These are phyloP conservation scores for Cylindrotheca closterium DNA, from an alignment of 108 stramenopile genomes.

Conservation along the genomic window DNA sequence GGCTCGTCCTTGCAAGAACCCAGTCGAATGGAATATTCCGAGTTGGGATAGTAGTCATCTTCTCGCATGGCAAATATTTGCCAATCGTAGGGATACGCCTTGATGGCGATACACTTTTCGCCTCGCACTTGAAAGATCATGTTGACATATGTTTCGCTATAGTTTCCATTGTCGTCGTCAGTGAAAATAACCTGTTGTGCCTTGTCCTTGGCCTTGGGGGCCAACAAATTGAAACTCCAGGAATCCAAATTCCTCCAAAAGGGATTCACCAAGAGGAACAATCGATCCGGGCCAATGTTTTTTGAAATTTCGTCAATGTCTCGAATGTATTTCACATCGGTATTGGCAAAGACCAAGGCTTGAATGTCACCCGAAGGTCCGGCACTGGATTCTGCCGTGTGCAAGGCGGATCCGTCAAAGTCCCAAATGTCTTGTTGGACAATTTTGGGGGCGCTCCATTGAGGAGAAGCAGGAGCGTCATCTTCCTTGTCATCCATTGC, in stretches of 20 bases:
- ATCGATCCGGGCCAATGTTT: slow-evolving; percentile 44
- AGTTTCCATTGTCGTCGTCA: slow-evolving; percentile 50
- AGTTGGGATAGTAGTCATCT: slow-evolving; percentile 48
- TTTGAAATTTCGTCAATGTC: slow-evolving; percentile 63
- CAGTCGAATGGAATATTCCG: slow-evolving; percentile 52
- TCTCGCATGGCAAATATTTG: slow-evolving; percentile 82
- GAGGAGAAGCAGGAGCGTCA: not conserved
- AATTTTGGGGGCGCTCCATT: slow-evolving; percentile 38
- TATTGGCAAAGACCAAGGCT: slow-evolving; percentile 82
- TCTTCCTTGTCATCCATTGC: slow-evolving; percentile 7
- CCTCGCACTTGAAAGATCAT: slow-evolving; percentile 63
- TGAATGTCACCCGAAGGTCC: slow-evolving; percentile 58
- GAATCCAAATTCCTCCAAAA: slow-evolving; percentile 83
- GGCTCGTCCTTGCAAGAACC: slow-evolving; percentile 72
- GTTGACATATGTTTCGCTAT: slow-evolving; percentile 66
- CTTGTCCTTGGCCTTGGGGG: slow-evolving; percentile 67
- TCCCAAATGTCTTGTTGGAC: slow-evolving; percentile 82
- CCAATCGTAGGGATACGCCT: slow-evolving; percentile 88
- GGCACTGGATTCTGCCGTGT: slow-evolving; percentile 50
- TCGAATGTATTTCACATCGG: slow-evolving; percentile 73
- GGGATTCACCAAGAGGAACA: slow-evolving; percentile 79
- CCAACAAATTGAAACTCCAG: slow-evolving; percentile 82
- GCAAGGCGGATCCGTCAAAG: slow-evolving; percentile 82
- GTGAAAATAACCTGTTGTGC: slow-evolving; percentile 71
- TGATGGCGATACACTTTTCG: slow-evolving; percentile 80